Percentiles rank a stretch among this genome's conserved stretches.
phyloP scores from a whole-genome alignment of 805 yeast genomes.

The Henningerozyma blattae region DNA sequence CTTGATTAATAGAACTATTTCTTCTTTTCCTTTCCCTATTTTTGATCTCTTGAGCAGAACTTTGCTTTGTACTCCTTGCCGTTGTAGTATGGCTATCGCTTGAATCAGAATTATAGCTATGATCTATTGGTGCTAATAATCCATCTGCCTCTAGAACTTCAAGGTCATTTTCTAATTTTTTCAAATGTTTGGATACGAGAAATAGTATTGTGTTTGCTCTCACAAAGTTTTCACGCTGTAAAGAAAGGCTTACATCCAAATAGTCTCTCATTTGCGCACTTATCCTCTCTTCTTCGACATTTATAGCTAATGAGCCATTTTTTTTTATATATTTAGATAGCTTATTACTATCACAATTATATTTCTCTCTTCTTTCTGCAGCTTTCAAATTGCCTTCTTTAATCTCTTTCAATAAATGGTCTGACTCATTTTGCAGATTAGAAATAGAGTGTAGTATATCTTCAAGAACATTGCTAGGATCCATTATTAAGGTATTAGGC shows the following conservation, averaged over 20 bases:
- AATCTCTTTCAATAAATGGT: slow-evolving; percentile 69
- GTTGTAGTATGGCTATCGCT: not conserved
- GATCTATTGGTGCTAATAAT: slow-evolving; percentile 45
- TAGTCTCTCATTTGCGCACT: slow-evolving; percentile 59
- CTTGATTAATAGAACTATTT: not conserved
- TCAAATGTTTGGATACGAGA: slow-evolving; percentile 62
- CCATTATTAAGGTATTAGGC: slow-evolving; percentile 36
- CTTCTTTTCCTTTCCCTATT: slow-evolving; percentile 7
- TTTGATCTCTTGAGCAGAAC: not conserved
- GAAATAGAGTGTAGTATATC: slow-evolving; percentile 63
- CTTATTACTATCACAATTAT: slow-evolving; percentile 62
- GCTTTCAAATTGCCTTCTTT: slow-evolving; percentile 54
- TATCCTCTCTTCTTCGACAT: slow-evolving; percentile 67
- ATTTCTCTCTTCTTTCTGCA: slow-evolving; percentile 53
- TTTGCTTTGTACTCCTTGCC: not conserved
- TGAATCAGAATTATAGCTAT: slow-evolving; percentile 21
- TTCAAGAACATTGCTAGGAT: slow-evolving; percentile 72
- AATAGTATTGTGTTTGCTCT: slow-evolving; percentile 78
- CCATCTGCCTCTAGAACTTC: slow-evolving; percentile 71
- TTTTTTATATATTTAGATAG: slow-evolving; percentile 73
- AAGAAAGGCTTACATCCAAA: slow-evolving; percentile 40
- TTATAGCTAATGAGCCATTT: slow-evolving; percentile 68
- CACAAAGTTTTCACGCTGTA: slow-evolving; percentile 69
- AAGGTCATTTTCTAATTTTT: slow-evolving; percentile 63
- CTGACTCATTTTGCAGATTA: slow-evolving; percentile 79